These are phyloP conservation scores for Theobroma cacao DNA, from an alignment of 345 rosid species.

Conservation along the genomic window DNA sequence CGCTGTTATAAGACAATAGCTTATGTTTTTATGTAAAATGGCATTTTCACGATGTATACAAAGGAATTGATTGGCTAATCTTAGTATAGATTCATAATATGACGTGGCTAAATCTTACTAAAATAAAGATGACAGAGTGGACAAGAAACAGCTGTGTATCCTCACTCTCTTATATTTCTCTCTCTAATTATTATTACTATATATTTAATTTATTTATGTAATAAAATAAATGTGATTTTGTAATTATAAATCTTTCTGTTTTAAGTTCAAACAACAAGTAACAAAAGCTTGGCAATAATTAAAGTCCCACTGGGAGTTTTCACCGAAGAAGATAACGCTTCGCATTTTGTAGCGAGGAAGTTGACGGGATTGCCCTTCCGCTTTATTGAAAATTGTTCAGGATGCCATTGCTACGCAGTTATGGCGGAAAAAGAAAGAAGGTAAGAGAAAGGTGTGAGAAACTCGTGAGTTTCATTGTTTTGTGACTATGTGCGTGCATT, in stretches of 20 bases:
- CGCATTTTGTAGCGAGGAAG: background rate
- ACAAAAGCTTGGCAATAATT: conserved; percentile 6
- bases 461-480: conserved; percentile 10
- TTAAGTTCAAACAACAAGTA: conserved; percentile 21
- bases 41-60: too few species aligned
- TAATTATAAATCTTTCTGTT: too few species aligned
- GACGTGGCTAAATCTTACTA: too few species aligned
- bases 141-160: background rate
- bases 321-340: background rate
- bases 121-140: background rate
- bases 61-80: too few species aligned
- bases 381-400: background rate
- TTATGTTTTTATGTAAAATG: too few species aligned
- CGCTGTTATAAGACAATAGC: too few species aligned
- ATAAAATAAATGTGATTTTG: too few species aligned
- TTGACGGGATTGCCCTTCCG: conserved; percentile 12
- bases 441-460: background rate
- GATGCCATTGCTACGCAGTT: conserved; percentile 15
- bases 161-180: background rate
- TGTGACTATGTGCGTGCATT: background rate
- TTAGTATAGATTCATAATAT: too few species aligned
- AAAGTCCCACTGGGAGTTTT: background rate
- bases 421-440: background rate
- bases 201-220: too few species aligned
- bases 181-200: background rate